phyloP scores from a whole-genome alignment of 192 early-diverging fungal species.

The Neocallimastix lanati region DNA sequence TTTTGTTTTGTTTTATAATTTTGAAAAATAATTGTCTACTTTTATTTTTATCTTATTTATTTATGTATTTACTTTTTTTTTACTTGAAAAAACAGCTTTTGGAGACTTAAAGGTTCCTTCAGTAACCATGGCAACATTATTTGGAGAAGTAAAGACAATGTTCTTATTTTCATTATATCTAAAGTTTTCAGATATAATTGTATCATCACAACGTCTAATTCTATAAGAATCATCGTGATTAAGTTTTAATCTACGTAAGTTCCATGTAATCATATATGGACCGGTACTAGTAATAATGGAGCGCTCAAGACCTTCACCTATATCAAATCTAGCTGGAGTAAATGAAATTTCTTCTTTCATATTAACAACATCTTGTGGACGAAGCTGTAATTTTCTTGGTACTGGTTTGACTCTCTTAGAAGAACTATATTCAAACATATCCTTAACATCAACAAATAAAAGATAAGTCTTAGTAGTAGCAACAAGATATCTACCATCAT shows the following conservation, averaged over 20 bases:
- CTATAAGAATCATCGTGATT: constrained; percentile 64
- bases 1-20: too few relatives aligned
- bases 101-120: background rate
- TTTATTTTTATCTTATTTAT: too few relatives aligned
- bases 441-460: constrained; percentile 44
- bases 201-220: constrained; percentile 68
- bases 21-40: too few relatives aligned
- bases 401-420: constrained; percentile 9
- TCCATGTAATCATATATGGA: constrained; percentile 82
- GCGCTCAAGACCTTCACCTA: constrained; percentile 52
- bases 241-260: constrained; percentile 58
- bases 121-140: constrained; percentile 50
- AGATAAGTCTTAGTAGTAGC: constrained; percentile 78
- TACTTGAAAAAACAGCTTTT: background rate
- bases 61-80: background rate
- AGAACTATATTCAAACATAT: background rate
- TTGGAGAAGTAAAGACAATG: constrained; percentile 71
- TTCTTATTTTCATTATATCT: constrained; percentile 56
- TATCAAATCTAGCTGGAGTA: constrained; percentile 79
- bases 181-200: constrained; percentile 83
- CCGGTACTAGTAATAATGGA: constrained; percentile 81
- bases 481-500: constrained; percentile 64
- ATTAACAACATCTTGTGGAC: constrained; percentile 71
- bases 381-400: constrained; percentile 58
- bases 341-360: constrained; percentile 53